Evolutionary conservation across 163 green algal species (phyloP).

Genomic region (Scenedesmus sp.): DNA sequence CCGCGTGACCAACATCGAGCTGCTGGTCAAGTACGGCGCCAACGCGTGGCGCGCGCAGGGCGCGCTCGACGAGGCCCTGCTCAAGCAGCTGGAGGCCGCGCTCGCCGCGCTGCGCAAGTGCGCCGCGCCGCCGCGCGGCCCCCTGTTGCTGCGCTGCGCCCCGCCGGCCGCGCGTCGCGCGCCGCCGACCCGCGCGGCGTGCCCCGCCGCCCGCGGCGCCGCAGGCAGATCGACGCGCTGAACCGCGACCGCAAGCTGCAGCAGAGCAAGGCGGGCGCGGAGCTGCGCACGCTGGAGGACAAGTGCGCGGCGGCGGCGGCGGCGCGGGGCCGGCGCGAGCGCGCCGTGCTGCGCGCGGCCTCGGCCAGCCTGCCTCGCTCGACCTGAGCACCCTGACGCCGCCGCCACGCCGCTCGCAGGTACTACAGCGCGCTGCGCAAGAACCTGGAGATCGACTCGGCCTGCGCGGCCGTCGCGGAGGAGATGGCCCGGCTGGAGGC

Average conservation of each 20-base stretch:
- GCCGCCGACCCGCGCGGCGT: no score
- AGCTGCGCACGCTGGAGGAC: conserved; percentile 65
- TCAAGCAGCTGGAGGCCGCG: conserved; percentile 52
- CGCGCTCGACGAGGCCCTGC: conserved; percentile 46
- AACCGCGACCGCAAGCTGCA: conserved; percentile 87
- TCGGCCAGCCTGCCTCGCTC: conserved; percentile 60
- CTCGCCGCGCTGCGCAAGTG: conserved; percentile 41
- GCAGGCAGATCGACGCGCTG: conserved; percentile 61
- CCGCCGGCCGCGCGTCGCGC: no score
- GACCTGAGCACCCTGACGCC: not conserved
- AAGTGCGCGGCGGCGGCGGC: no score
- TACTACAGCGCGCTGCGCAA: conserved; percentile 59
- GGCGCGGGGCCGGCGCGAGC: no score
- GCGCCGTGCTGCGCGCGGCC: no score
- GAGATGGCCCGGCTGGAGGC: conserved; percentile 47
- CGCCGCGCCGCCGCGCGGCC: no score
- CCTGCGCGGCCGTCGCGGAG: conserved; percentile 61
- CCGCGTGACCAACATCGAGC: conserved; percentile 81
- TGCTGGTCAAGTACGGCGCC: conserved; percentile 82
- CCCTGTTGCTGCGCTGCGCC: not conserved
- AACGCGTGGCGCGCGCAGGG: conserved; percentile 65
- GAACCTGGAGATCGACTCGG: conserved; percentile 74
- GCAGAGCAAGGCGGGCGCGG: conserved; percentile 51
- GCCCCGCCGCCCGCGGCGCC: no score
- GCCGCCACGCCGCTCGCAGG: no score